phyloP scores from a whole-genome alignment of 495 filamentous ascomycete genomes.

The Umbilicaria muhlenbergii region DNA sequence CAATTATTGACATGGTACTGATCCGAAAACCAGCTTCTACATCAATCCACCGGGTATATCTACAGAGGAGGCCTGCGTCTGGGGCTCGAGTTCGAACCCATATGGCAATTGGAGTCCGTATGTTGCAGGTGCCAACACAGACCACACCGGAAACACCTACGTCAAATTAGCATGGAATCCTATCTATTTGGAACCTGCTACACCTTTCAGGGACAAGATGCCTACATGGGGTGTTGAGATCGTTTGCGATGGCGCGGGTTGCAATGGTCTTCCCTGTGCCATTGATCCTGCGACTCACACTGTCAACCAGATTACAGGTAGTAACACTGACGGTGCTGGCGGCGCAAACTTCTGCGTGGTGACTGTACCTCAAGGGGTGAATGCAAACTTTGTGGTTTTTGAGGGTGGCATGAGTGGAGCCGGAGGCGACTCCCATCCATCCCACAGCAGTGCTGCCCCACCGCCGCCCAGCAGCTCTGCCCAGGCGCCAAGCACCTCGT shows the following conservation, averaged over 20 bases:
- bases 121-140: constrained; percentile 63
- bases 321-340: constrained; percentile 41
- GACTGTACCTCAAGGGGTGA: constrained; percentile 51
- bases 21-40: constrained; percentile 39
- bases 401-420: constrained; percentile 19
- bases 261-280: constrained; percentile 59
- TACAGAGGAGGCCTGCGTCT: constrained; percentile 47
- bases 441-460: constrained; percentile 1
- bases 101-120: constrained; percentile 72
- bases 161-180: constrained; percentile 73
- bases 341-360: constrained; percentile 67
- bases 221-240: constrained; percentile 59
- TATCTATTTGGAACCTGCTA: constrained; percentile 44
- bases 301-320: constrained; percentile 42
- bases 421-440: constrained; percentile 2
- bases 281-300: constrained; percentile 49
- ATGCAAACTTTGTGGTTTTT: constrained; percentile 55
- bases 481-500: background rate
- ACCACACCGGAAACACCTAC: constrained; percentile 46
- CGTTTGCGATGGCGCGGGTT: constrained; percentile 47
- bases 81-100: constrained; percentile 49
- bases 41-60: constrained; percentile 59
- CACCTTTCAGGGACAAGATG: constrained; percentile 38
- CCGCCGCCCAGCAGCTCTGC: constrained; percentile 7
- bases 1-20: background rate